Conservation (phyloP, 1,284 basidiomycete species). For the Pyrrhoderma lamaoense region DNA sequence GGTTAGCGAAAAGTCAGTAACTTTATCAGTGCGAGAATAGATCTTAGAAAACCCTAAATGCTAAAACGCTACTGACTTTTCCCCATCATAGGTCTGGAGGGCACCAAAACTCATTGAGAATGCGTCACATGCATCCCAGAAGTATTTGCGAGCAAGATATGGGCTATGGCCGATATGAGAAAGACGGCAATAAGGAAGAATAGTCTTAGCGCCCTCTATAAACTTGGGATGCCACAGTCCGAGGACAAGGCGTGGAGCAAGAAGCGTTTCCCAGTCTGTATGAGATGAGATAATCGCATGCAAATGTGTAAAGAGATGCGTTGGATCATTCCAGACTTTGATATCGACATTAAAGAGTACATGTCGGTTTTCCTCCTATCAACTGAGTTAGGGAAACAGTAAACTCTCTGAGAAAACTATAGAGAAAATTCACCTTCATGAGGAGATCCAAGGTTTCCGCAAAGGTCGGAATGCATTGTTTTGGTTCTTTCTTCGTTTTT, state of each 20-base stretch:
- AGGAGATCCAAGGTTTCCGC: constrained; percentile 74
- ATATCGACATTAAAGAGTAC: constrained; percentile 91
- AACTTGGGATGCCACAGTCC: constrained; percentile 94
- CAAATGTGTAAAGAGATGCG: constrained; percentile 82
- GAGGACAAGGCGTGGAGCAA: constrained; percentile 88
- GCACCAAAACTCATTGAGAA: constrained; percentile 83
- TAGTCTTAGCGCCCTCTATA: constrained; percentile 64
- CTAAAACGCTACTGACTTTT: constrained; percentile 38
- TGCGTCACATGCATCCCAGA: constrained; percentile 84
- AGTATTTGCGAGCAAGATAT: constrained; percentile 72
- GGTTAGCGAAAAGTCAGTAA: neutral
- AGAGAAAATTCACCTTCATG: constrained; percentile 51
- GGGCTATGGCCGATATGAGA: constrained; percentile 80
- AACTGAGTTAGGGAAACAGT: constrained; percentile 5
- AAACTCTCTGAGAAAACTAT: constrained; percentile 3
- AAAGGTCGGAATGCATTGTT: constrained; percentile 85
- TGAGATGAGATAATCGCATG: constrained; percentile 65
- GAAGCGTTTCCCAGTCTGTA: constrained; percentile 66
- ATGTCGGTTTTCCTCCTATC: constrained; percentile 75
- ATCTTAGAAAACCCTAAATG: constrained; percentile 3
- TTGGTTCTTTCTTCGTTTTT: constrained; percentile 74
- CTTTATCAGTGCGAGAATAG: constrained; percentile 1
- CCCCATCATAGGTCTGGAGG: constrained; percentile 68
- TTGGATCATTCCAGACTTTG: constrained; percentile 90
- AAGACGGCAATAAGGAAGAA: constrained; percentile 77